Evolutionary conservation across 2,329 filamentous ascomycete species (phyloP).

Genomic region (Alternaria longipes): DNA sequence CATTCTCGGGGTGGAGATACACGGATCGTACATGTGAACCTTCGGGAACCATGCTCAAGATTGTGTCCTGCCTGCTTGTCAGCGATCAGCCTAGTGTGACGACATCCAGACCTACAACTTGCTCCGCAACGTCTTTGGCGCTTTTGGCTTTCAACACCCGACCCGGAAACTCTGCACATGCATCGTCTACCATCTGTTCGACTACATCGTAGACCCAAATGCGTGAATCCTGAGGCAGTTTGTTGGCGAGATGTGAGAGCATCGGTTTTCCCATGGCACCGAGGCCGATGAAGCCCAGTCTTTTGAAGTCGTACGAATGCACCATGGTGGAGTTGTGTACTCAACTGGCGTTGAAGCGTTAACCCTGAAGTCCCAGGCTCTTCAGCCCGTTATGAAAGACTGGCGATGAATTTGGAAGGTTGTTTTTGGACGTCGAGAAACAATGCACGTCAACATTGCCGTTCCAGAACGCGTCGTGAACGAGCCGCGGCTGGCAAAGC

Average conservation of each 20-base stretch:
- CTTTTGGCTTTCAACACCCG: slow-evolving; percentile 53
- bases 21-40: slow-evolving; percentile 61
- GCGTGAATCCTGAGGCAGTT: slow-evolving; percentile 54
- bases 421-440: background rate
- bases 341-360: background rate
- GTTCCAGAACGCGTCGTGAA: background rate
- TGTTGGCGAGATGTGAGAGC: slow-evolving; percentile 60
- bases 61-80: slow-evolving; percentile 52
- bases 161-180: slow-evolving; percentile 53
- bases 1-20: slow-evolving; percentile 57
- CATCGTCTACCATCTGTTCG: slow-evolving; percentile 53
- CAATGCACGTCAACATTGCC: background rate
- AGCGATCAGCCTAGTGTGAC: background rate
- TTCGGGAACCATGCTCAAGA: slow-evolving; percentile 65
- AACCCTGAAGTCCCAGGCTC: background rate
- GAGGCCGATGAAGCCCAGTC: slow-evolving; percentile 62
- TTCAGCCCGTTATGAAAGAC: background rate
- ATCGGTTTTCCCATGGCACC: slow-evolving; percentile 66
- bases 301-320: slow-evolving; percentile 32
- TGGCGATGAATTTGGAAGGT: background rate
- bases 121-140: slow-evolving; percentile 60
- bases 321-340: slow-evolving; percentile 28
- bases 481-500: slow-evolving; percentile 11
- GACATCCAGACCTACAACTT: slow-evolving; percentile 52
- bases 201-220: slow-evolving; percentile 63